Base-by-base conservation (phyloP, 2,329 filamentous ascomycete genomes). In the Botrytis porri region DNA sequence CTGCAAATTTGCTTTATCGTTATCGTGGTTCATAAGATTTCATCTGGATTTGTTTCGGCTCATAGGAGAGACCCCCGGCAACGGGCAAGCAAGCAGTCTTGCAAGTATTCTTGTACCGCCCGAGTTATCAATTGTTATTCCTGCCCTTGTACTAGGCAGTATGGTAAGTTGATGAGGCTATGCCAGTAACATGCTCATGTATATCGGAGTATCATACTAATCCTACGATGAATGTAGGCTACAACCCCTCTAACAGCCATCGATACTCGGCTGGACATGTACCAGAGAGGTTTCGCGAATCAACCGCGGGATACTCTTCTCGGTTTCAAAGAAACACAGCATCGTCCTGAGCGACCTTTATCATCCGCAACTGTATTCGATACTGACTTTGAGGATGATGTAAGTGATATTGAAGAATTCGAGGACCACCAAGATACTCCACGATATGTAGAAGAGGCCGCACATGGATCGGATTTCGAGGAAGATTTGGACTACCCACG, bases 311-410 rank as follows among this genome's bases (percentile, higher is more conserved):
- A 89, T 81, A 82, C 88, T 29, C 89, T 92, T 80, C 92, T 92
- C 82, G 85, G 86, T 77, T 82, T 87, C 75, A 88, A 86, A 78
- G 85, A 87, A 74, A 79, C 80, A 75, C 72, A 71, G 63, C 74
- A 85, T 82, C 83, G 84, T 71, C 35, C 16, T 54, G 70, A 67
- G 43, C 51, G 70, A 69, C 92, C 92, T 57, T 82, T 88, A 54
- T 95, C 93, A 54, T 86, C 92, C 74, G 88, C 91, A 61, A 95
- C 92, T 35, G 92, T 94, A 76, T 90, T 91, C 80, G 93, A 94
- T 79, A 93, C 92, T 59, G 93, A 95, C 70, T 85, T 87, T 74
- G 93, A 94, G 76, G 90, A 92, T 66, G 83, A 84, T 62, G 81
- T 78, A n/a, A 80, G 79, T 69, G 85, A 85, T 45, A 83, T 86